Percentiles rank a stretch among this genome's conserved stretches.
Conservation (phyloP, 768 basidiomycete genomes). For the Boletus sp. region DNA sequence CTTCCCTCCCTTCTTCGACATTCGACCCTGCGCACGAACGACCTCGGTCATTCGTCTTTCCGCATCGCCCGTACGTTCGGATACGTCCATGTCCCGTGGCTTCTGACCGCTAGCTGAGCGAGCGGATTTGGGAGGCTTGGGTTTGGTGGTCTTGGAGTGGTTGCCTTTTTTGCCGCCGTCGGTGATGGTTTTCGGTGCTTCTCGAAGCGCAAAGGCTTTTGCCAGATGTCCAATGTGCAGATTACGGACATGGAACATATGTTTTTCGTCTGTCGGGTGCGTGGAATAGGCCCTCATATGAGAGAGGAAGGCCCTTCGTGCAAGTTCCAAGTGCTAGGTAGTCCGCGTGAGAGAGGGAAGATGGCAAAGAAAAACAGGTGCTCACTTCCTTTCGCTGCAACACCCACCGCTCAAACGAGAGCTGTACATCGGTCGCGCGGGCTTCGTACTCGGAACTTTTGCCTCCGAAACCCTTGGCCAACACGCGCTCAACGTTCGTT, state of each 20-base stretch:
- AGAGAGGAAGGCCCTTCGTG: conserved; percentile 84
- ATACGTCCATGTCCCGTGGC: conserved; percentile 35
- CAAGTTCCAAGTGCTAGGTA: conserved; percentile 66
- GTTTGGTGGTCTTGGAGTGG: not conserved
- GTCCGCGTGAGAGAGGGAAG: conserved; percentile 4
- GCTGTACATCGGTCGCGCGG: conserved; percentile 92
- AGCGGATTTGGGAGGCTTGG: conserved; percentile 1
- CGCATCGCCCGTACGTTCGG: conserved; percentile 45
- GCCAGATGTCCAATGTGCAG: conserved; percentile 94
- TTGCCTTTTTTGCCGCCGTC: conserved; percentile 20
- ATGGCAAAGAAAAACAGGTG: conserved; percentile 4
- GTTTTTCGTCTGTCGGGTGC: conserved; percentile 92
- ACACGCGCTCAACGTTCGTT: conserved; percentile 63
- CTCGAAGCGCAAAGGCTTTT: conserved; percentile 87
- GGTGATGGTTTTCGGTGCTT: conserved; percentile 57
- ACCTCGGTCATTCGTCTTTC: conserved; percentile 84
- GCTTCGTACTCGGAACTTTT: conserved; percentile 75
- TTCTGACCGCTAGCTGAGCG: conserved; percentile 19
- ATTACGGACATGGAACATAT: conserved; percentile 93
- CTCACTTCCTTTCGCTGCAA: conserved; percentile 65
- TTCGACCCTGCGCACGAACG: conserved; percentile 78
- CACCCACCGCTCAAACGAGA: conserved; percentile 95
- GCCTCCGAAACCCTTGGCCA: conserved; percentile 84
- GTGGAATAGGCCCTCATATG: conserved; percentile 97
- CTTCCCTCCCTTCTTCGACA: conserved; percentile 75